Base-by-base conservation (phyloP, 768 basidiomycete genomes). In the Boletus rubescentipes region DNA sequence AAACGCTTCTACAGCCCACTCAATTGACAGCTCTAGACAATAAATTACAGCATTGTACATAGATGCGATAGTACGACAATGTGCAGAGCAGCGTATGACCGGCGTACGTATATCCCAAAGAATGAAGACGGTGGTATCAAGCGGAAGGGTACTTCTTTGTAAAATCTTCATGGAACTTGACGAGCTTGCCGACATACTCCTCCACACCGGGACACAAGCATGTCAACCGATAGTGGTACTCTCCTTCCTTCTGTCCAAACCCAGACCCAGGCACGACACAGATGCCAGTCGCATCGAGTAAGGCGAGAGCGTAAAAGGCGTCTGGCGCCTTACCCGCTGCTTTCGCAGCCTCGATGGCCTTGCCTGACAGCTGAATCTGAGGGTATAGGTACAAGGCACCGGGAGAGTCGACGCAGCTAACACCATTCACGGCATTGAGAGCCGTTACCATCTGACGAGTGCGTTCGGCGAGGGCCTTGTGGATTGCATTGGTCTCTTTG, bases 351-450 rank as follows among this genome's bases (percentile, higher is more conserved):
- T 84, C 79, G 52, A 87, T 73, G 4, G 92, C 95, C 61, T 80
- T 83, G 15, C 78, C 63, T 8, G 93, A 84, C 44, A 99, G 78
- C 41, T 77, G 74, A 62, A 98, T 87, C 66, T 77, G 79, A 6
- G 96, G 97, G 77, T 86, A 98, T 41, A 99, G 79, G 73, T 99
- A 99, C 64, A 99, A 78, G 14, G 96, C 94, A 4, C 95, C 95
- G 11, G 96, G 88, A 0, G 89, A 89, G 66, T 89, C 77, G 53
- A 93, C 91, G 68, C 95, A 98, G 12, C 85, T 87, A 51, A 96
- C 86, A n/a, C 96, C 94, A 3, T 87, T 82, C 30, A 96, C 81
- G 35, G 77, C 71, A 69, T 91, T 91, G 65, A 98, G 83, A n/a
- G 90, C 80, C 44, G 76, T 73, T 11, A 87, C 81, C 89, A 98